These are phyloP conservation scores for Laguncularia racemosa DNA, from an alignment of 345 rosid species.

Conservation along the genomic window DNA sequence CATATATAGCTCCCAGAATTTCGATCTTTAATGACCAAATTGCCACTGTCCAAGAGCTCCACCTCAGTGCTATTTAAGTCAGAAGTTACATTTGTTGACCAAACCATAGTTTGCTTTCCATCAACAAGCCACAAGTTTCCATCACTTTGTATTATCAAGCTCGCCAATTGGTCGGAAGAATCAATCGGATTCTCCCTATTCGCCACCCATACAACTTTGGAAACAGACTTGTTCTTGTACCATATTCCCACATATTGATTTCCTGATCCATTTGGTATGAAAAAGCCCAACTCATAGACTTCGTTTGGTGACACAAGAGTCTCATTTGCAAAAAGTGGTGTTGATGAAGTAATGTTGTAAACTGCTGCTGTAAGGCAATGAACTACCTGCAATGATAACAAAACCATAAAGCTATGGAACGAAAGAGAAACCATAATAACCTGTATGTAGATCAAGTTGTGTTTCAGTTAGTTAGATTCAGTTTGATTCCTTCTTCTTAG, in stretches of 20 bases:
- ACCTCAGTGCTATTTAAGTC: constrained; percentile 2
- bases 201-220: constrained; percentile 35
- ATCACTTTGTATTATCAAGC: constrained; percentile 10
- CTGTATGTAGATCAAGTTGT: no score
- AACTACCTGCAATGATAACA: no score
- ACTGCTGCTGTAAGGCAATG: background rate
- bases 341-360: background rate
- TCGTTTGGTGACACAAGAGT: constrained; percentile 6
- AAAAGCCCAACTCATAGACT: constrained; percentile 14
- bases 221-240: constrained; percentile 1
- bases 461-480: no score
- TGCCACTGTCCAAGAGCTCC: constrained; percentile 27
- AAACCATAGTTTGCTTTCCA: constrained; percentile 3
- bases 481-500: no score
- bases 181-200: constrained; percentile 27
- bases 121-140: constrained; percentile 22
- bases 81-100: constrained; percentile 19
- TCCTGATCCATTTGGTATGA: constrained; percentile 6
- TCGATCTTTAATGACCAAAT: constrained; percentile 20
- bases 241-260: constrained; percentile 10
- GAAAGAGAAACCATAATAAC: no score
- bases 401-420: no score
- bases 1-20: constrained; percentile 12
- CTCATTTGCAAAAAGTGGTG: constrained; percentile 4
- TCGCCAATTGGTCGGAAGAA: constrained; percentile 12